Evolutionary conservation across 495 filamentous ascomycete genomes (phyloP), one percentile per base, ranked within the genome.

Genomic region (Talaromyces nanjingensis): DNA sequence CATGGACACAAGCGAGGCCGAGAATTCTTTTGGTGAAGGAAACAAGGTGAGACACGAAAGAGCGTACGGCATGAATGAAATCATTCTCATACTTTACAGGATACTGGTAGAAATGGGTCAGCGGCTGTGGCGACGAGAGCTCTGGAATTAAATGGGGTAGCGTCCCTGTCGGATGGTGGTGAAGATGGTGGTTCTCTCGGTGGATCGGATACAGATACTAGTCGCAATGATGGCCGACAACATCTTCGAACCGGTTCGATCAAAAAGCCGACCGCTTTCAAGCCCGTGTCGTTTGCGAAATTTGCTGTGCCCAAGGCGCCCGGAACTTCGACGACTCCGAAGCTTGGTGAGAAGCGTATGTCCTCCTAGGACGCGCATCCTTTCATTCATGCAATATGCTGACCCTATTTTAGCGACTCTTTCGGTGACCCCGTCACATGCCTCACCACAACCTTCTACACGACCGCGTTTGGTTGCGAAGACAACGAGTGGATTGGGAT

Each of bases 211-310:
- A 79, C 79, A 25, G 79, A 81, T 66, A 77, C 77, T 42, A 80
- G 79, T 71, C 76, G 77, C 67, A 72, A 79, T 24, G 79, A 84
- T 61, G 81, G 83, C 56, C 86, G 81, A 66, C 79, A 86, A 63
- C 86, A 91, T 72, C 72, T 77, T 60, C 88, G 89, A 56, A 85
- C 83, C 24, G 83, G 86, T 22, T 90, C 91, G 2, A 79, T 90
- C 53, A 97, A 93, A 81, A 94, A 91, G 73, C 87, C 87, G 29
- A 73, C 86, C n/a, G 86, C 88, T 9, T 99, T 98, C 83, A 98
- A 97, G 73, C 86, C 92, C 5, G 91, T 98, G 65, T 96, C 91
- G 1, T 93, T 97, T 69, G 96, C 96, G 69, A 96, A 93, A 72
- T 79, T 82, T 60, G 73, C 84, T 53, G 74, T 78, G 47, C 73